Evolutionary conservation across 306 rosid species (phyloP).

Genomic region (Arachis stenosperma): DNA sequence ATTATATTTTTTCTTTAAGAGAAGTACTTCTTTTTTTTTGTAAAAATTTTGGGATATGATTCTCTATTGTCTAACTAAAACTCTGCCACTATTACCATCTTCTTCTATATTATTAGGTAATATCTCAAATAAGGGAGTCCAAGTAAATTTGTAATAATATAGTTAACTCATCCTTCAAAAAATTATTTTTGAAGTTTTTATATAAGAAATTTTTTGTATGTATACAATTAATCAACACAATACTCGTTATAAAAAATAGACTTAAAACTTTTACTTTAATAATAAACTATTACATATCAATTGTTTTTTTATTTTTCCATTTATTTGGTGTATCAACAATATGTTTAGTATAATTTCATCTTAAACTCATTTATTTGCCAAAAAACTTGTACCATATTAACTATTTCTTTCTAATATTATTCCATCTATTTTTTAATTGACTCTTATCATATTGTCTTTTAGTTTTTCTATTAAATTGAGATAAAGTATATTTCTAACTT

Average conservation of each 20-base stretch:
- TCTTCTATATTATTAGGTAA: background rate
- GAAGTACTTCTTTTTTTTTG: no score
- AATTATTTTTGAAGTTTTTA: background rate
- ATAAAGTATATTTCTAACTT: background rate
- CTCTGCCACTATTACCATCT: no score
- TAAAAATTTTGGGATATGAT: no score
- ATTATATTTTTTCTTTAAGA: no score
- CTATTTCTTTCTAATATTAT: background rate
- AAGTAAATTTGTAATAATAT: no score
- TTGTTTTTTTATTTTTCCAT: background rate
- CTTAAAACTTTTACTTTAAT: background rate
- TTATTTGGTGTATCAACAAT: background rate
- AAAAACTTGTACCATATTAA: background rate
- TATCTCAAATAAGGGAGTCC: background rate
- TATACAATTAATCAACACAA: background rate
- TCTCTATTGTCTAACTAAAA: no score
- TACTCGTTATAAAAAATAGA: background rate
- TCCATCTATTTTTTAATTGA: background rate
- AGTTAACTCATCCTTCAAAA: background rate
- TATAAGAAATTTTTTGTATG: background rate
- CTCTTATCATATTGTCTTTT: no score
- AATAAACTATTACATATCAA: background rate
- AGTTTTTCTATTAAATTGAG: background rate
- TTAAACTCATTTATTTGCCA: background rate
- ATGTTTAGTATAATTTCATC: background rate